Evolutionary conservation across 75 land plant species (phyloP).

Genomic region (Picea sitchensis): DNA sequence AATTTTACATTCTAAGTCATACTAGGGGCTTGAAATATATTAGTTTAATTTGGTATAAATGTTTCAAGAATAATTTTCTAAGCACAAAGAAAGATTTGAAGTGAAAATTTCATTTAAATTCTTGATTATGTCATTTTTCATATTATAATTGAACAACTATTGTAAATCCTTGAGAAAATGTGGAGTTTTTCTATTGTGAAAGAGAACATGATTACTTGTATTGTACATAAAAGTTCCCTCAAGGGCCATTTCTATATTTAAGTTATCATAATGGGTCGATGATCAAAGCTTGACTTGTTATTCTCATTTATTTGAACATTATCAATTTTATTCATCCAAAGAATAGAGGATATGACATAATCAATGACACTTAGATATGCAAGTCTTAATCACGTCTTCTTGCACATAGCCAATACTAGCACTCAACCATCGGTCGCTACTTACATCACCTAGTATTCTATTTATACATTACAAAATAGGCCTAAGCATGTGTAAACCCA

Average conservation of each 20-base stretch:
- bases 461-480: no score
- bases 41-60: not conserved
- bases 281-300: not conserved
- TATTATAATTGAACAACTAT: not conserved
- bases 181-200: not conserved
- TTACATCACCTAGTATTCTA: no score
- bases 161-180: not conserved
- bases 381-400: no score
- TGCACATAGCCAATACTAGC: no score
- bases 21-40: not conserved
- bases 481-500: no score
- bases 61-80: not conserved
- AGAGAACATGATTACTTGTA: not conserved
- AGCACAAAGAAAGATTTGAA: not conserved
- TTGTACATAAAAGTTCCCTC: not conserved
- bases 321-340: not conserved
- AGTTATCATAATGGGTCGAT: not conserved
- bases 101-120: not conserved
- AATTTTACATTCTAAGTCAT: no score
- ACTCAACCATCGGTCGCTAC: no score
- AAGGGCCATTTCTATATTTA: not conserved
- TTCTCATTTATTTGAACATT: not conserved
- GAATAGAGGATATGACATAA: not conserved
- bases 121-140: not conserved
- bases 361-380: not conserved